These are phyloP conservation scores for Rubia occidens DNA, from an alignment of 305 asterid species.

Conservation along the genomic window DNA sequence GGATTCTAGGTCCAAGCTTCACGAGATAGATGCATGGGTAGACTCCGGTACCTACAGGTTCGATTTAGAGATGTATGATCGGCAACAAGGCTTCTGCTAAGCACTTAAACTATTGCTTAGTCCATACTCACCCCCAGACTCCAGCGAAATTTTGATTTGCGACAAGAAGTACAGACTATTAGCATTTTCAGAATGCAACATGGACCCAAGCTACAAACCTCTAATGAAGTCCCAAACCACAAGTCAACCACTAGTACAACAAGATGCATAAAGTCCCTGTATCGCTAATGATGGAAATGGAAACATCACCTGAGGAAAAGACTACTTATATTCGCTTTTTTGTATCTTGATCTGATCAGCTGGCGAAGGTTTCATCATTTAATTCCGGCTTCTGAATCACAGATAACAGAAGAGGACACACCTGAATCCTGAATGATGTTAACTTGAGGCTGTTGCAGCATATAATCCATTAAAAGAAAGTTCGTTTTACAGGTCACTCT, in stretches of 20 bases:
- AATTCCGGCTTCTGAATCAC: slow-evolving; percentile 5
- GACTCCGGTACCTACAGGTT: not conserved
- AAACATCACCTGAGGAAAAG: not conserved
- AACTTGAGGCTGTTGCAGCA: slow-evolving; percentile 9
- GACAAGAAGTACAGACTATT: not conserved
- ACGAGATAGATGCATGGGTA: not conserved
- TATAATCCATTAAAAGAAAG: slow-evolving; percentile 14
- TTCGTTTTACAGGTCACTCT: slow-evolving; percentile 15
- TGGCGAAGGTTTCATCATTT: not conserved
- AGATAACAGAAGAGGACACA: not conserved
- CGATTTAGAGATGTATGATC: not conserved
- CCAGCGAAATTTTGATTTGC: not conserved
- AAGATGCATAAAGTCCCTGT: not conserved
- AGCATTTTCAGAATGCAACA: not conserved
- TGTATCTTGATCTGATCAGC: not conserved
- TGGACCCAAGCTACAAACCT: not conserved
- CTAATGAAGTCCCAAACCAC: not conserved
- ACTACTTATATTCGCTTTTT: not conserved
- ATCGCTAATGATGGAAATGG: not conserved
- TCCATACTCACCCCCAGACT: not conserved
- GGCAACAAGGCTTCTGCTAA: not conserved
- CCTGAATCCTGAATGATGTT: not conserved
- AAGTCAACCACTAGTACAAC: not conserved
- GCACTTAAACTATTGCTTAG: not conserved
- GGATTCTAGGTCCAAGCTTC: not conserved